phyloP scores from a whole-genome alignment of 2,329 filamentous ascomycete species.

The Hymenoscyphus fructigenus region DNA sequence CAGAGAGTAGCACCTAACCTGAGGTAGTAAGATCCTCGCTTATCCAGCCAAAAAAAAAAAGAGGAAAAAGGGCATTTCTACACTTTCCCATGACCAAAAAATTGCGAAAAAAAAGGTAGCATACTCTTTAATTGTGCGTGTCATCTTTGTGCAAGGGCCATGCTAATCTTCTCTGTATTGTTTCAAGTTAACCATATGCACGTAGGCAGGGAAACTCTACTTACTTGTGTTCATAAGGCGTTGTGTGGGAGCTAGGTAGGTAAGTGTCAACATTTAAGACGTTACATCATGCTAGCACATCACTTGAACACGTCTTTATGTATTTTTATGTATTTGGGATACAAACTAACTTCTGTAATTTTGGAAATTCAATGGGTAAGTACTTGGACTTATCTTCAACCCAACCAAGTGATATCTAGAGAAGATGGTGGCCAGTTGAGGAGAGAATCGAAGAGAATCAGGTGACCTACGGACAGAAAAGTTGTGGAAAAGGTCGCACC shows the following conservation, averaged over 20 bases:
- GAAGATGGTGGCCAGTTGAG: background rate
- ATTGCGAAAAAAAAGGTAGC: background rate
- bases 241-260: background rate
- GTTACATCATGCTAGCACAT: background rate
- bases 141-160: conserved; percentile 4
- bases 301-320: no score
- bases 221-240: background rate
- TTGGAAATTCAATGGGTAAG: background rate
- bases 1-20: background rate
- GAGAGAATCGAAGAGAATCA: background rate
- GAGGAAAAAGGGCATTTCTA: background rate
- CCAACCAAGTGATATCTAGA: background rate
- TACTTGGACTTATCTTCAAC: background rate
- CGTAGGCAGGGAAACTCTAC: background rate
- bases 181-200: background rate
- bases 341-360: no score
- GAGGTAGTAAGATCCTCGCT: background rate
- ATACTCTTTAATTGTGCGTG: background rate
- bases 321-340: no score
- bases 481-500: no score
- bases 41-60: background rate
- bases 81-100: background rate
- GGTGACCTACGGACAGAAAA: background rate
- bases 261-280: background rate
- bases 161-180: conserved; percentile 3